These are phyloP conservation scores for Passiflora organensis DNA, from an alignment of 345 rosid genomes.

Conservation along the genomic window DNA sequence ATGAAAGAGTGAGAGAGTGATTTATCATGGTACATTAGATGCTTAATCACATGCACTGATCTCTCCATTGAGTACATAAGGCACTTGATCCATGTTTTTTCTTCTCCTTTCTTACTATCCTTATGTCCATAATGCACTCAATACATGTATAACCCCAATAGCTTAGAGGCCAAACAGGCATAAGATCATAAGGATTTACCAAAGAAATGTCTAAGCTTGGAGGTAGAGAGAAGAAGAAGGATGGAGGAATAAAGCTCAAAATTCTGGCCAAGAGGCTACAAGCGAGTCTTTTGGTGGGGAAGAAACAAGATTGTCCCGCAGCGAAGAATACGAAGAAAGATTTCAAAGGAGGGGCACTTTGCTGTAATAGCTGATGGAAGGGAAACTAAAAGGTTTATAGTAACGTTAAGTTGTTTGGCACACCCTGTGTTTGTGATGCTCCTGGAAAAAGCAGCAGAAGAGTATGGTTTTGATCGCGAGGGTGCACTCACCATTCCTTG, in stretches of 20 bases:
- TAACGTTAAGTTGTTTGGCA: slow-evolving; percentile 43
- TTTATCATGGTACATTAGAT: too few species aligned
- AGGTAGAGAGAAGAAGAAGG: slow-evolving; percentile 3
- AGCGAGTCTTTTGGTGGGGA: slow-evolving; percentile 13
- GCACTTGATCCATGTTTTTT: too few species aligned
- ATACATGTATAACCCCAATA: too few species aligned
- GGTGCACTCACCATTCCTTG: slow-evolving; percentile 46
- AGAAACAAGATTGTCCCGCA: background rate
- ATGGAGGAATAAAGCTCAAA: slow-evolving; percentile 8
- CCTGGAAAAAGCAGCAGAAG: slow-evolving; percentile 46
- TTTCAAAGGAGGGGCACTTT: slow-evolving; percentile 70
- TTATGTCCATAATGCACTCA: too few species aligned
- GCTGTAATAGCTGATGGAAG: slow-evolving; percentile 52
- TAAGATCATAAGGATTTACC: too few species aligned
- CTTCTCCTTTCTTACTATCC: too few species aligned
- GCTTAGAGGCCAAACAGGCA: too few species aligned
- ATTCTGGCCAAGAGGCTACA: slow-evolving; percentile 15
- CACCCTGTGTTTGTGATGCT: slow-evolving; percentile 43
- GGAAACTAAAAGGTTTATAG: slow-evolving; percentile 47
- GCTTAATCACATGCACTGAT: too few species aligned
- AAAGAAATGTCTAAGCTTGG: slow-evolving; percentile 8
- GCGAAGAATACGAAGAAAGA: slow-evolving; percentile 28
- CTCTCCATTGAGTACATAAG: too few species aligned
- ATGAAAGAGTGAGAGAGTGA: too few species aligned
- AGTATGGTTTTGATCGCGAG: slow-evolving; percentile 39